A percentile compares a stretch with the other conserved stretches of the same genome.
Evolutionary conservation across 257 asterid genomes (phyloP).

Genomic region (Cordia subcordata): DNA sequence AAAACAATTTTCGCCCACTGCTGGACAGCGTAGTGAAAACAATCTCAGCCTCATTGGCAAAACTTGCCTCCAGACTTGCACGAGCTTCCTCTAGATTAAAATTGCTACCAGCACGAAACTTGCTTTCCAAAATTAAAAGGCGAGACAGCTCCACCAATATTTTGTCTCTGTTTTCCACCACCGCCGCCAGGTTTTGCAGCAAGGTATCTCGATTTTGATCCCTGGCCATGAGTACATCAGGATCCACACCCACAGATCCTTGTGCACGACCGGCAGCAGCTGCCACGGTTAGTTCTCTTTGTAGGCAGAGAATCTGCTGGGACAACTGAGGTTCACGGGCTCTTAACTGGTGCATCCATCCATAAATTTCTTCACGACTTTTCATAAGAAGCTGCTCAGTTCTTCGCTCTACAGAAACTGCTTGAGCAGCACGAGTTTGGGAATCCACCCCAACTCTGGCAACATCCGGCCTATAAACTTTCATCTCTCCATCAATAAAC

Average conservation of each 20-base stretch:
- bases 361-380: slow-evolving; percentile 78
- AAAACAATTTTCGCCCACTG: slow-evolving; percentile 93
- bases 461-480: slow-evolving; percentile 91
- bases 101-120: slow-evolving; percentile 69
- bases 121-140: slow-evolving; percentile 74
- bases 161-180: slow-evolving; percentile 87
- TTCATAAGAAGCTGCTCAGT: slow-evolving; percentile 81
- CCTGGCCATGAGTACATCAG: slow-evolving; percentile 86
- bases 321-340: slow-evolving; percentile 70
- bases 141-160: slow-evolving; percentile 93
- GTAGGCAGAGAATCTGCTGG: slow-evolving; percentile 82
- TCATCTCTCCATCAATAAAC: slow-evolving; percentile 98
- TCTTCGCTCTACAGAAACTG: slow-evolving; percentile 97
- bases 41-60: slow-evolving; percentile 97
- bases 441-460: slow-evolving; percentile 99
- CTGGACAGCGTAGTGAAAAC: slow-evolving; percentile 97
- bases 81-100: slow-evolving; percentile 97
- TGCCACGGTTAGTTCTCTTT: slow-evolving; percentile 77
- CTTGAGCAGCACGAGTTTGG: slow-evolving; percentile 97
- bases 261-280: slow-evolving; percentile 83
- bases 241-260: slow-evolving; percentile 98
- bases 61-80: slow-evolving; percentile 92
- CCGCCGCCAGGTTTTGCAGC: slow-evolving; percentile 90
- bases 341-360: slow-evolving; percentile 84
- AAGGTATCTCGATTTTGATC: slow-evolving; percentile 87